These are phyloP conservation scores for Malassezia pachydermatis DNA, from an alignment of 1,284 basidiomycete species.

Conservation along the genomic window DNA sequence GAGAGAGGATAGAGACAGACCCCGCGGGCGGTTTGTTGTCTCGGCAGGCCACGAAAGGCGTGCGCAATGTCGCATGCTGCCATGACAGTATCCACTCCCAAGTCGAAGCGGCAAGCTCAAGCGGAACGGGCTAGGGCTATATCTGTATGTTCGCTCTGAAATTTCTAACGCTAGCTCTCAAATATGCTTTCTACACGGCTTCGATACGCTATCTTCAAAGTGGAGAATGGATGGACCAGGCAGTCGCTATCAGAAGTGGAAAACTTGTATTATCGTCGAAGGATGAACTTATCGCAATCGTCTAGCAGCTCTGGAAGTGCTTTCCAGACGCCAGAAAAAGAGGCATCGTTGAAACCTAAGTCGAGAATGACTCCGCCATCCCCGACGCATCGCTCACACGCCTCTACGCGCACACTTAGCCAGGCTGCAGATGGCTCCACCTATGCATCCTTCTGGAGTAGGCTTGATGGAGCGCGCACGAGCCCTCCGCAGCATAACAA, in stretches of 20 bases:
- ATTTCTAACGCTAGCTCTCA: constrained; percentile 23
- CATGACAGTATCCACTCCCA: neutral
- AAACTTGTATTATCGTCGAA: constrained; percentile 37
- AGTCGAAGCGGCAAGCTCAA: constrained; percentile 9
- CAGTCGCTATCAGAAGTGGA: constrained; percentile 45
- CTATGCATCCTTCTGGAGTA: constrained; percentile 35
- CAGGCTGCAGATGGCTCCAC: constrained; percentile 6
- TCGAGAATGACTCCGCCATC: no score
- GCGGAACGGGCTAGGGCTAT: constrained; percentile 5
- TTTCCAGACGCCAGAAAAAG: no score
- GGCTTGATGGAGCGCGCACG: constrained; percentile 12
- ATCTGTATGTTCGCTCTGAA: neutral
- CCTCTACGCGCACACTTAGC: no score
- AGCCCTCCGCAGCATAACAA: neutral
- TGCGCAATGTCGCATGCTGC: neutral
- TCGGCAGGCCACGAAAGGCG: no score
- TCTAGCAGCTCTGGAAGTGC: no score
- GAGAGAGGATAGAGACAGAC: no score
- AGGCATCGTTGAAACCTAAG: no score
- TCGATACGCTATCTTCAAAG: constrained; percentile 43
- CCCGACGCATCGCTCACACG: no score
- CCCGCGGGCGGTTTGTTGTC: no score
- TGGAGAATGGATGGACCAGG: constrained; percentile 43
- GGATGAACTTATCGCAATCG: neutral
- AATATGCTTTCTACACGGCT: constrained; percentile 32